Base-by-base conservation (phyloP, 371 early-diverging fungal genomes). In the Sanchytrium tribonematis region DNA sequence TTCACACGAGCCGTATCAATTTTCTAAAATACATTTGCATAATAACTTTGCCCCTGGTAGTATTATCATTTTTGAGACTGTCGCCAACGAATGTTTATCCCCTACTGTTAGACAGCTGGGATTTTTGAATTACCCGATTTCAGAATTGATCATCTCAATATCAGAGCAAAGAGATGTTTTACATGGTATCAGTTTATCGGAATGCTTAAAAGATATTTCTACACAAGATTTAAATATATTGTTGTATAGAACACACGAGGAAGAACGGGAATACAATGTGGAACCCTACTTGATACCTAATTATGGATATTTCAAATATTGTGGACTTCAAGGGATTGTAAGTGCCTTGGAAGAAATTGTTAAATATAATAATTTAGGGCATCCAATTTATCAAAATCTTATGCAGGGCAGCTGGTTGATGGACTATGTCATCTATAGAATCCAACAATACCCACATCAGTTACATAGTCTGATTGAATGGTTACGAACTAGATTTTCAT, bases 301-400 rank as follows among this genome's bases (percentile, higher is more conserved):
- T 22, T 80, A 81, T 71, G 96, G 94, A 0, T 32, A 76, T 1
- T 74, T 93, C 1, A 77, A 87, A 0, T 97, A 93, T 75, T 89
- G 89, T 71, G 97, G 97, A 1, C 74, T 94, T 30, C 88, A 93
- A 77, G 97, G 97, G 0, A 90, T 90, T 74, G 83, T 88, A 73
- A 84, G 90, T 28, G 84, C 84, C 0, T 74, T 90, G 28, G 77
- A 79, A 0, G 80, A 82, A 0, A 85, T 90, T 29, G 87, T 90
- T 31, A 80, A 82, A 0, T 78, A 77, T 69, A 97, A 93, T 73
- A 88, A 97, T 74, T 78, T 93, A 69, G 93, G 95, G 0, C 93
- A 93, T 72, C 87, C 93, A 0, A 80, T 97, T 29, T 93, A 90
- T 74, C 82, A 78, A 22, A 88, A 97, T 72, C 75, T 97, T 70